Base-by-base conservation (phyloP, 495 filamentous ascomycete species). In the Tuber magnatum region DNA sequence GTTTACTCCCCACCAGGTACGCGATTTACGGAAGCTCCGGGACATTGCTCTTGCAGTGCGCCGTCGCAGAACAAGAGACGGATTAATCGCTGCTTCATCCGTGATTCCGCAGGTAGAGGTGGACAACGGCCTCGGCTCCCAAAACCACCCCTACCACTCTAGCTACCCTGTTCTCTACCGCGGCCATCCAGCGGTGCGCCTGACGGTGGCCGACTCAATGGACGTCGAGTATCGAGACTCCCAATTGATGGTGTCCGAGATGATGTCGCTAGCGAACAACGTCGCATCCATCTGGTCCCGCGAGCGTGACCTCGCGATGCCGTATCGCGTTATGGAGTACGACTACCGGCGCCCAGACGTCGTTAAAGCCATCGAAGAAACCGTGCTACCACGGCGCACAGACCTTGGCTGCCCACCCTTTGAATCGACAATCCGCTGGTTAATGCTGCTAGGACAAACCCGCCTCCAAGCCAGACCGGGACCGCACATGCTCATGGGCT, bases 231-330 rank as follows among this genome's bases (percentile, higher is more conserved):
- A n/a, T 6, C 16, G 20, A 22, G 18, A 10, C 18, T 71, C 76
- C 28, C 42, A 75, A 5, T 72, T 79, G 32, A 82, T 92, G 46
- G 85, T 92, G 68, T 84, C 87, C 2, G 85, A 89, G 72, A 81
- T 92, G 38, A 99, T 98, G 95, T 85, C 92, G 69, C 84, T 94
- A 32, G 93, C 90, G 71, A 91, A 92, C 77, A 87, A 92, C 79
- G 84, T 92, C 32, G 90, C 89, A 4, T 94, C 90, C 10, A 84
- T 83, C 51, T 99, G 93, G 91, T 92, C 91, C 81, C 81, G 87
- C 24, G 86, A 89, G 56, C 90, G 94, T 48, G 86, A 88, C 73
- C 92, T 99, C 48, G 94, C 96, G 3, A 87, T 89, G 71, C 87
- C 93, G 24, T 97, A 91, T 84, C 88, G 93, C 71, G 88, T 90